Evolutionary conservation across 2,329 filamentous ascomycete genomes (phyloP), one percentile per base, ranked within the genome.

Genomic region (Metarhizium rileyi): DNA sequence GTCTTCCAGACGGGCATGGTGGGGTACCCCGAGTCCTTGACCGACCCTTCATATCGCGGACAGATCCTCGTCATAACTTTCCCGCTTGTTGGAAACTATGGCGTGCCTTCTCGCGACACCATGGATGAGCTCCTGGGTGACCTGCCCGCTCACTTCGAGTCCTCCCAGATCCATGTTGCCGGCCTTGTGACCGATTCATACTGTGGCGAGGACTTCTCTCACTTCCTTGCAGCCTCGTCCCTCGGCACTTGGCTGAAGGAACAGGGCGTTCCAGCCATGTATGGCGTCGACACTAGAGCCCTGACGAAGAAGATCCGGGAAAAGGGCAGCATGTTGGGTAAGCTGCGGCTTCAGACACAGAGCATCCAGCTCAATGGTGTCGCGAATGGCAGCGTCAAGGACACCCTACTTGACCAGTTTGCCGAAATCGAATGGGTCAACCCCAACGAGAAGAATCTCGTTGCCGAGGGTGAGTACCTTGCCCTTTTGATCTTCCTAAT

Each of bases 1-100:
- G 93, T 98, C 71, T 98, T 98, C 75, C 91, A 97, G 78, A 98
- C 93, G 51, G 93, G 93, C 70, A 95, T 97, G 90, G 93, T 97
- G 60, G 93, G 93, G 64, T 98, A 98, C 68, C 90, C 93, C 40
- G 93, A 98, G 76, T 94, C 86, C 44, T 78, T 93, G 60, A 91
- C 87, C 53, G 87, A 93, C 65, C 87, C 87, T 57, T 91, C 87
- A 46, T 91, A 93, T 70, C 84, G 86, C 46, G 87, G 87, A 54
- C 91, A 98, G 73, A 95, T 98, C 60, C 79, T 98, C 60, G 90
- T 97, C 69, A 83, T 97, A 63, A 98, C 91, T 48, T 96, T 95
- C 68, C 93, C 91, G 52, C 77, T 97, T 36, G 86, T 95, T 52
- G 91, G 91, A 67, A 98, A 97, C 76, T 98, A 98, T 72, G 91